phyloP scores from a whole-genome alignment of 192 early-diverging fungal genomes.

The Oehlia diaphana region DNA sequence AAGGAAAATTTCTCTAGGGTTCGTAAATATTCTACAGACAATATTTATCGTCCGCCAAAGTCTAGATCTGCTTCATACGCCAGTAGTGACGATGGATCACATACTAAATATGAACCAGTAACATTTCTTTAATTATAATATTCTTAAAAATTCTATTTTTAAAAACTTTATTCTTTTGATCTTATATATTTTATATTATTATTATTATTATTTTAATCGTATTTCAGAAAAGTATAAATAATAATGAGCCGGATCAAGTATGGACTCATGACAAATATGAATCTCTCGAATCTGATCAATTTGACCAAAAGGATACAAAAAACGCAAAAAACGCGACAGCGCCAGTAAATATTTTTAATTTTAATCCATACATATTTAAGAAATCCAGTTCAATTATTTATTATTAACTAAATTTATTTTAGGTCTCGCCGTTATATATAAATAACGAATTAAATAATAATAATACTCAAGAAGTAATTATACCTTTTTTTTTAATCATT shows the following conservation, averaged over 20 bases:
- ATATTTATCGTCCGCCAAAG: background rate
- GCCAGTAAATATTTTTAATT: too few relatives aligned
- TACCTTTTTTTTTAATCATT: background rate
- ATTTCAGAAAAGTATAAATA: background rate
- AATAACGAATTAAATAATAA: background rate
- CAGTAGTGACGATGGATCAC: background rate
- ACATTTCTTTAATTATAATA: background rate
- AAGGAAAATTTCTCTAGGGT: background rate
- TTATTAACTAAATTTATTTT: background rate
- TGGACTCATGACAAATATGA: background rate
- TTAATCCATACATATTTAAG: too few relatives aligned
- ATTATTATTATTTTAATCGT: too few relatives aligned
- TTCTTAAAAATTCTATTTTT: too few relatives aligned
- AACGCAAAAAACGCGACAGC: too few relatives aligned
- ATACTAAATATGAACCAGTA: background rate
- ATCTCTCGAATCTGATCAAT: background rate
- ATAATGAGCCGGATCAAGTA: background rate
- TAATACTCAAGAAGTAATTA: background rate
- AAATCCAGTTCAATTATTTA: background rate
- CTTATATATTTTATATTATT: too few relatives aligned
- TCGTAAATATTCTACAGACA: background rate
- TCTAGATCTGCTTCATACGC: background rate
- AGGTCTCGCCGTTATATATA: background rate
- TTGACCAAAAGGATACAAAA: background rate
- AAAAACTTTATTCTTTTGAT: too few relatives aligned